A percentile compares a stretch with the other conserved stretches of the same genome.
Conservation (phyloP, 2,329 filamentous ascomycete genomes). For the Sarocladium brachiariae region DNA sequence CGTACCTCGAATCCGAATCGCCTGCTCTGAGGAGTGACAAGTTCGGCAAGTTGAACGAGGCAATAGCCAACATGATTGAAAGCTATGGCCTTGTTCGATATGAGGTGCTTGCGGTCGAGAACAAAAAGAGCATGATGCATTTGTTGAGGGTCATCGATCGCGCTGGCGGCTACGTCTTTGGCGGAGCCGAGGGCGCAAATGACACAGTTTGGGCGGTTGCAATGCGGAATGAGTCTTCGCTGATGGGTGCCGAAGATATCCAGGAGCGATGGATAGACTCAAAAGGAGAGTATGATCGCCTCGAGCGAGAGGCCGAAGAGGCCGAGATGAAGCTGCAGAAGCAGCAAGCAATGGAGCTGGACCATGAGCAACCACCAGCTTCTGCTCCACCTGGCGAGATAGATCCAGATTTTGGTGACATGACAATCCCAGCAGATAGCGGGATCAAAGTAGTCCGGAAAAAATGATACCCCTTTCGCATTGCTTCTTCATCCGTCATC, state of each 20-base stretch:
- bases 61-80: constrained; percentile 79
- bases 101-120: constrained; percentile 90
- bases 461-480: constrained; percentile 36
- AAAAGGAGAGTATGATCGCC: constrained; percentile 78
- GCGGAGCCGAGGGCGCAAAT: constrained; percentile 82
- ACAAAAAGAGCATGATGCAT: constrained; percentile 95
- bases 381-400: constrained; percentile 17
- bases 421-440: constrained; percentile 47
- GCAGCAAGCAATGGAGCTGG: constrained; percentile 30
- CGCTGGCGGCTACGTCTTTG: constrained; percentile 89
- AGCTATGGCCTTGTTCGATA: constrained; percentile 87
- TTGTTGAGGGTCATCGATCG: constrained; percentile 84
- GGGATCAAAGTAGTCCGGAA: constrained; percentile 69
- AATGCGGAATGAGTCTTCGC: constrained; percentile 68
- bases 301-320: constrained; percentile 68
- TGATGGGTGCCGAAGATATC: constrained; percentile 80
- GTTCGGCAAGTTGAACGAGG: constrained; percentile 77
- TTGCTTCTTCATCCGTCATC: constrained; percentile 32
- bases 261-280: constrained; percentile 94
- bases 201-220: constrained; percentile 97
- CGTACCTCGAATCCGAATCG: constrained; percentile 72
- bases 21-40: constrained; percentile 64
- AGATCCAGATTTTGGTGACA: constrained; percentile 45
- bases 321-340: constrained; percentile 55
- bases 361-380: constrained; percentile 17